Base-by-base conservation (phyloP, 129 eudicot species). In the Flaveria trinervia region DNA sequence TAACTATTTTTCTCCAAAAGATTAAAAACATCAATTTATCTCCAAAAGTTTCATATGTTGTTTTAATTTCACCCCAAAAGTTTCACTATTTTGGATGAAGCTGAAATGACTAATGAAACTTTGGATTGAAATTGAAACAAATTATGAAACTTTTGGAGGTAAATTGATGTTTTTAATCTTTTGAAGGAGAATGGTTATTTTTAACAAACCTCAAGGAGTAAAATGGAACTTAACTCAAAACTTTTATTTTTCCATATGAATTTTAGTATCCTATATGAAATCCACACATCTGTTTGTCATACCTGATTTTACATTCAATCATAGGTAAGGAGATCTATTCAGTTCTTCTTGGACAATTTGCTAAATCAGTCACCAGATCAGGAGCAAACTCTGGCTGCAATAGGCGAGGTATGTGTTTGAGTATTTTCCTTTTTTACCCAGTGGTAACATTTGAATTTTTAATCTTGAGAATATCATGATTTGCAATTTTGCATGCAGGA, bases 261-360 rank as follows among this genome's bases (percentile, higher is more conserved):
- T 61, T 25, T 12, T 61, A 3, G 12, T 26, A 5, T 61, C 41
- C 26, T 61, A 59, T 17, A 28, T 61, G 5, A 61, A 61, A 25
- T n/a, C 43, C 5, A 17, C 41, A 28, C 39, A 28, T 25, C 26
- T 51, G 22, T 51, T 41, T 6, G 33, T 60, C 43, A 70, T 75
- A 22, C 16, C 59, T 72, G 72, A 68, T 69, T 62, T 57, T 23
- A 23, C 28, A 48, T 71, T 68, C 9, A 44, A 71, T 51, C 60
- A 39, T 60, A 90, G 98, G 98, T 93, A 75, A 90, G 98, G 85
- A 88, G 99, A 86, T 91, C 99, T 9, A 88, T 94, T 76, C 97
- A 91, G 84, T 94, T 80, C 86, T 94, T 94, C 92, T 84, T 94
- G 85, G 94, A 91, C 83, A 94, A 94, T 85, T 78, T 86, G 89